Evolutionary conservation across 176 grass and related monocot species (phyloP), one percentile per base, ranked within the genome.

Genomic region (Tillandsia fasciculata): DNA sequence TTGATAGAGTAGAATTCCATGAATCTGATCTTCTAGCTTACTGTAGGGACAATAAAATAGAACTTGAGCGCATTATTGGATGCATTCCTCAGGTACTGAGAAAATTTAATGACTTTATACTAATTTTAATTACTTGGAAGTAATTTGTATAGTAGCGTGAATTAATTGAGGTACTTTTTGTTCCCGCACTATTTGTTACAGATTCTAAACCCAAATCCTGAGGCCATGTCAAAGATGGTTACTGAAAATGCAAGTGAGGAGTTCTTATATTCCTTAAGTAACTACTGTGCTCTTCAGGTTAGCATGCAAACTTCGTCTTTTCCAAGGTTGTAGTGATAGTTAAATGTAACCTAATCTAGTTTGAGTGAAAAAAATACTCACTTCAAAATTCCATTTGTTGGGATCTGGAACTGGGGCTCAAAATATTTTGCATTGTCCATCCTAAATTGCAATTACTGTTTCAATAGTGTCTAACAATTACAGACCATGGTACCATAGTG

Each of bases 201-300:
- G 94, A 99, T 99, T 84, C 82, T 99, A 51, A 99, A 99, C 67
- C 94, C 94, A 70, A 99, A 99, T 81, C 94, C 94, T 78, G 87
- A 93, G 69, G 90, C 94, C 11, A 99, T 99, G 94, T 99, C 89
- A 70, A 99, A 99, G 72, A 86, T 99, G 68, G 73, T 99, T 71
- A 86, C 89, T 33, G 94, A 99, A 75, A 99, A 90, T 76, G 87
- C 90, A 64, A 99, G 90, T 9, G 94, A 99, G 80, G 94, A 99
- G 61, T 99, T 99, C 70, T 87, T 99, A 69, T 90, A 90, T 78
- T 76, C 82, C 20, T 78, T 99, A 80, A 99, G 94, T 78, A 99
- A 99, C 70, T 99, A 99, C 63, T 99, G 94, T 86, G 94, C 94
- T 70, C 87, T 99, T 65, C 94, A 99, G 94, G 94, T 99, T 72